Conservation (phyloP, 139 green algal genomes). For the Pleodorina starrii region DNA sequence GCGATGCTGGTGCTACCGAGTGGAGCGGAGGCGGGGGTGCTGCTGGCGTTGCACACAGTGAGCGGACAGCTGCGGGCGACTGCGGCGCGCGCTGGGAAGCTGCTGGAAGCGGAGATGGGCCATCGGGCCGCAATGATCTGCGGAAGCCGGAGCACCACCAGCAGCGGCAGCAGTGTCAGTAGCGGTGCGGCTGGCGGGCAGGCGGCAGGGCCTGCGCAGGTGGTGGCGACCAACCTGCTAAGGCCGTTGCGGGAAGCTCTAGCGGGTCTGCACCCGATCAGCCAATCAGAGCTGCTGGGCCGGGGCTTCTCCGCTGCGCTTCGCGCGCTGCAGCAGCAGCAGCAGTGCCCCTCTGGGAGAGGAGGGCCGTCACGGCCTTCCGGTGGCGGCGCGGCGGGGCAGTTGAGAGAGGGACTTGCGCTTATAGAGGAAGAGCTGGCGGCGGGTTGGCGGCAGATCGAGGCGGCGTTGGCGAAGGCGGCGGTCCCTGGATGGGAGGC, state of each 20-base stretch:
- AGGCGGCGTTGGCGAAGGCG: neutral
- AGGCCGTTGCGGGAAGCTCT: neutral
- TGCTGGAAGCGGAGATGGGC: conserved; percentile 8
- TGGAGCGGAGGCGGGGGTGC: neutral
- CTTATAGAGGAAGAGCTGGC: neutral
- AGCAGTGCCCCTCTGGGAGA: neutral
- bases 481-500: neutral
- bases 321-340: neutral
- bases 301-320: neutral
- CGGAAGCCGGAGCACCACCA: no score
- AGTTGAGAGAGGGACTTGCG: neutral
- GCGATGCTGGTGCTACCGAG: neutral
- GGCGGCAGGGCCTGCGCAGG: neutral
- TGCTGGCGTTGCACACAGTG: neutral
- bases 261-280: neutral
- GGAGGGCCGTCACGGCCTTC: neutral
- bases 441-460: neutral
- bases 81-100: neutral
- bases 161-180: neutral
- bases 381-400: neutral
- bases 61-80: neutral
- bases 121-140: neutral
- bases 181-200: neutral
- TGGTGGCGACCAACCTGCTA: neutral
- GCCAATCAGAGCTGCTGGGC: neutral